Percentiles rank a stretch among this genome's conserved stretches.
These are phyloP conservation scores for Penicillium sumatraense DNA, from an alignment of 2,329 filamentous ascomycete genomes.

Conservation along the genomic window DNA sequence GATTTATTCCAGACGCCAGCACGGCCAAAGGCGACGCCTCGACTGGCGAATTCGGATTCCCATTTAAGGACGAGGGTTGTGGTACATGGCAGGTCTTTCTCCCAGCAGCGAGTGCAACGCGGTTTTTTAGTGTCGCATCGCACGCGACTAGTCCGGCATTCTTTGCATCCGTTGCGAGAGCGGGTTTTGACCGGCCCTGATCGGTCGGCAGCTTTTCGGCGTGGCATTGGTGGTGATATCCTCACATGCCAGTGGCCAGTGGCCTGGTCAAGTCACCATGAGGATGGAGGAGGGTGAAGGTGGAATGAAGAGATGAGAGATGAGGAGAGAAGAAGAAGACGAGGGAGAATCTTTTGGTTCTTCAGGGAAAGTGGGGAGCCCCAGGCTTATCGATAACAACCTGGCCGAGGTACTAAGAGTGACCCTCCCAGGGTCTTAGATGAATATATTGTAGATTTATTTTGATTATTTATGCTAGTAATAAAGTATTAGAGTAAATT, in stretches of 20 bases:
- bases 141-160: conserved; percentile 47
- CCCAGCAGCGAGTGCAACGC: conserved; percentile 41
- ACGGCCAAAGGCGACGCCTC: conserved; percentile 49
- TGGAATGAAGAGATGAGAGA: neutral
- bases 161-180: conserved; percentile 46
- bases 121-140: conserved; percentile 47
- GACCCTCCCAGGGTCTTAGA: too few species aligned
- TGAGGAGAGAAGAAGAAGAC: neutral
- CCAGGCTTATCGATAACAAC: too few species aligned
- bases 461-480: too few species aligned
- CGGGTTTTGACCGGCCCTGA: conserved; percentile 43
- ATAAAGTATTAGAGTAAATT: too few species aligned
- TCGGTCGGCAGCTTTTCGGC: conserved; percentile 42
- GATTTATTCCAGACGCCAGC: conserved; percentile 47
- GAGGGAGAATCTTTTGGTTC: neutral
- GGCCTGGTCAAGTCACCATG: conserved; percentile 1
- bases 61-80: conserved; percentile 44
- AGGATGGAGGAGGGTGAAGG: neutral
- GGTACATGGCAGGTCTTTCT: conserved; percentile 41
- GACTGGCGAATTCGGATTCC: conserved; percentile 46
- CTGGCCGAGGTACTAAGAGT: too few species aligned
- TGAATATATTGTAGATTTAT: too few species aligned
- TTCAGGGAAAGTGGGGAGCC: too few species aligned
- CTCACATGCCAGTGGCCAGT: conserved; percentile 36
- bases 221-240: conserved; percentile 34